A percentile compares a stretch with the other conserved stretches of the same genome.
Conservation (phyloP, 176 grass and related monocot genomes). For the Phoenix roebelenii region DNA sequence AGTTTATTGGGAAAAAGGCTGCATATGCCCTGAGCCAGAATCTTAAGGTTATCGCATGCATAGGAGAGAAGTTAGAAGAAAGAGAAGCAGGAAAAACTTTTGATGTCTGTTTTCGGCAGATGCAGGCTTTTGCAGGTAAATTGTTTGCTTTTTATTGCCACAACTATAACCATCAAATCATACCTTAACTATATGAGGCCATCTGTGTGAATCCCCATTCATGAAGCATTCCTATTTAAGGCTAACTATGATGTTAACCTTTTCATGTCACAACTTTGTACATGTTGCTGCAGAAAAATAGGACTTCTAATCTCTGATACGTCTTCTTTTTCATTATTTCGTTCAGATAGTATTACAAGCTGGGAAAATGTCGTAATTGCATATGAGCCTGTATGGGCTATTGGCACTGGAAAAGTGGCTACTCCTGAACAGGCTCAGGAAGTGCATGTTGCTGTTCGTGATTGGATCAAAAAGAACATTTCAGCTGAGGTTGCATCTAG, state of each 20-base stretch:
- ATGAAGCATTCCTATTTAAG: too few relatives aligned
- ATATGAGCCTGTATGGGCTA: constrained; percentile 98
- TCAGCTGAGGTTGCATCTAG: constrained; percentile 82
- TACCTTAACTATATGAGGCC: too few relatives aligned
- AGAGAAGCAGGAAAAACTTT: constrained; percentile 98
- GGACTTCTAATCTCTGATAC: background rate
- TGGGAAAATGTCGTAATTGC: constrained; percentile 88
- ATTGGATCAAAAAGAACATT: constrained; percentile 87
- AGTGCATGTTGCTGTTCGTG: constrained; percentile 77
- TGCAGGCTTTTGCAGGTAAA: constrained; percentile 88
- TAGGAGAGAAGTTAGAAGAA: constrained; percentile 94
- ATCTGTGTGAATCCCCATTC: too few relatives aligned
- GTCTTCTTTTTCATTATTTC: constrained; percentile 24
- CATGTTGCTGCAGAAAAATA: too few relatives aligned
- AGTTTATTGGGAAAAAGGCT: constrained; percentile 96
- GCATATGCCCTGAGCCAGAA: constrained; percentile 96
- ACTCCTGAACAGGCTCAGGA: constrained; percentile 89
- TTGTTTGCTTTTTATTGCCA: too few relatives aligned
- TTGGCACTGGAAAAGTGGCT: constrained; percentile 93
- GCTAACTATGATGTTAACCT: too few relatives aligned
- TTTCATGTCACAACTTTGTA: too few relatives aligned
- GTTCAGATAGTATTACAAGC: constrained; percentile 69
- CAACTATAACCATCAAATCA: too few relatives aligned
- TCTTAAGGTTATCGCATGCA: constrained; percentile 94
- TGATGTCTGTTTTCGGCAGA: constrained; percentile 85